Evolutionary conservation across 2,329 filamentous ascomycete genomes (phyloP), one percentile per base, ranked within the genome.

Genomic region (Botryotinia globosa): DNA sequence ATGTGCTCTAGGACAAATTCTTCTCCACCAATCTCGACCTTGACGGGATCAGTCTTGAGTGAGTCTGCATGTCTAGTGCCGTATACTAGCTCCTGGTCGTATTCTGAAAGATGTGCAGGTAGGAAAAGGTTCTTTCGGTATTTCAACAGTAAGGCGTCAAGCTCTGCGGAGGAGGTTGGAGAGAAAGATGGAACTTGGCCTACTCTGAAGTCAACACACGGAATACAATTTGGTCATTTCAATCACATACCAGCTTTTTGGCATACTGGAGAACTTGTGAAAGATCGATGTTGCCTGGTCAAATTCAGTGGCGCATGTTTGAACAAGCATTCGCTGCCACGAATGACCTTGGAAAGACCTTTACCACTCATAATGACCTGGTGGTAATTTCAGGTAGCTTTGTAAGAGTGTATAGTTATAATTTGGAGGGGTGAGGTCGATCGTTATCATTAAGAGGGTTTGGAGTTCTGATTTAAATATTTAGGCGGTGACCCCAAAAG

Each of bases 121-220:
- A 92, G 81, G 79, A 92, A 87, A 80, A 90, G 85, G 76, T 87
- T 86, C 63, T 85, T 81, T 75, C 89, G 88, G 78, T 91, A 85
- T 34, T 78, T 81, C 58, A 81, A 79, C 74, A 92, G 85, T 45
- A 85, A 78, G 20, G 80, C 73, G 79, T 90, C 85, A 74, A 92
- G 85, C 72, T 87, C 83, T 34, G 83, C 75, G 61, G 86, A 86
- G 22, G 86, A 87, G 7, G 87, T 85, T 69, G 82, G 79, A 78
- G 90, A 90, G 72, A 80, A 80, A 18, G 76, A 72, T 39, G 80
- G 78, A 42, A 81, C 74, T 66, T 72, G 75, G 62, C 73, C 77
- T 80, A 66, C 39, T 45, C 20, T 16, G 18, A 56, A 72, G 66
- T 70, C 62, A 44, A 62, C 48, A 66, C 10, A 72, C 25, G 16